Conservation (phyloP, 2,329 filamentous ascomycete species). For the Epichloe uncinata region DNA sequence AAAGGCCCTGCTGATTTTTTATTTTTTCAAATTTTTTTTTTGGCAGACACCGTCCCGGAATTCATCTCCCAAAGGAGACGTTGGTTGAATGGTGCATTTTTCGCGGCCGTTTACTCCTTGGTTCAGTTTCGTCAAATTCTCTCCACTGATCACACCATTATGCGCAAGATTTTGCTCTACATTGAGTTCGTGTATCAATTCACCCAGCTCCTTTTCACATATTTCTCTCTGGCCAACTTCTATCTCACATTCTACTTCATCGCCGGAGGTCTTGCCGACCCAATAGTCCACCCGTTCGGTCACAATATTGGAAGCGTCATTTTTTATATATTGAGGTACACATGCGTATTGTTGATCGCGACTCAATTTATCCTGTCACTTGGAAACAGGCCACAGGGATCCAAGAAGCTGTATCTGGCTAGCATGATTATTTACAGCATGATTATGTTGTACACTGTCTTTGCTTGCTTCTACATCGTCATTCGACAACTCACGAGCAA, state of each 20-base stretch:
- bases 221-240: slow-evolving; percentile 97
- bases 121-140: slow-evolving; percentile 92
- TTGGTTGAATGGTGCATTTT: slow-evolving; percentile 98
- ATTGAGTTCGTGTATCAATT: slow-evolving; percentile 95
- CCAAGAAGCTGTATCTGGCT: slow-evolving; percentile 76
- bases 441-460: slow-evolving; percentile 94
- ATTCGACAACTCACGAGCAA: slow-evolving; percentile 57
- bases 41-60: slow-evolving; percentile 72
- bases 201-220: slow-evolving; percentile 85
- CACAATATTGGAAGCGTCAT: slow-evolving; percentile 73
- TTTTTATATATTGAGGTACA: slow-evolving; percentile 74
- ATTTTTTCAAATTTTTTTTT: no score
- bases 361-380: slow-evolving; percentile 95
- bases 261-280: slow-evolving; percentile 74
- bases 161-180: slow-evolving; percentile 81
- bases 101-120: slow-evolving; percentile 93
- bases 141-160: slow-evolving; percentile 79
- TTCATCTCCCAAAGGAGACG: slow-evolving; percentile 93
- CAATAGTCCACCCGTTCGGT: slow-evolving; percentile 76
- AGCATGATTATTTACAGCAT: slow-evolving; percentile 80
- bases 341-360: slow-evolving; percentile 74
- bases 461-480: slow-evolving; percentile 80
- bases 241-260: slow-evolving; percentile 99
- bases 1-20: not conserved
- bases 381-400: slow-evolving; percentile 90